Evolutionary conservation across 1,139 yeast species (phyloP).

Genomic region (Magnusiomyces paraingens): DNA sequence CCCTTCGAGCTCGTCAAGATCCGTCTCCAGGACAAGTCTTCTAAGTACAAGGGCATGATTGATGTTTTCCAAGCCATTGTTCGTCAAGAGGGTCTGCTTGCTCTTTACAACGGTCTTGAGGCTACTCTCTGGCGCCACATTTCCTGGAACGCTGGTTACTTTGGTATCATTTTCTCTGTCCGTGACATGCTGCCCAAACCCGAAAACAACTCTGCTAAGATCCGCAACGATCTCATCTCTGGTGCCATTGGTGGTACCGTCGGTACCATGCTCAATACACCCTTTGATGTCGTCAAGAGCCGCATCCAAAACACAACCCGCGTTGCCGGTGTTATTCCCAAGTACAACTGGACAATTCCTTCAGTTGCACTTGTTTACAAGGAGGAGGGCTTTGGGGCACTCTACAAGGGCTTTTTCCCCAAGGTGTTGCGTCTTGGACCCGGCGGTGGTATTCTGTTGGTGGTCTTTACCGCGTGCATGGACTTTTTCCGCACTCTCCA

Average conservation of each 20-base stretch:
- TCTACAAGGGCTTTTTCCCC: slow-evolving; percentile 93
- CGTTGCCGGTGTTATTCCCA: slow-evolving; percentile 54
- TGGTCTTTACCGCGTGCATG: slow-evolving; percentile 91
- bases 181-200: slow-evolving; percentile 76
- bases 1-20: slow-evolving; percentile 87
- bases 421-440: slow-evolving; percentile 97
- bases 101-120: slow-evolving; percentile 91
- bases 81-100: slow-evolving; percentile 67
- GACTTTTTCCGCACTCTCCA: slow-evolving; percentile 78
- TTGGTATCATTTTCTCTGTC: slow-evolving; percentile 88
- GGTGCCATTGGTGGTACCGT: slow-evolving; percentile 96
- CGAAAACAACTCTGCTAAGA: slow-evolving; percentile 59
- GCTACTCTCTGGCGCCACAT: slow-evolving; percentile 97
- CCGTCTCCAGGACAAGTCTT: slow-evolving; percentile 81
- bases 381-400: slow-evolving; percentile 86
- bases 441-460: slow-evolving; percentile 96
- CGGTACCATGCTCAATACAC: slow-evolving; percentile 91
- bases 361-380: slow-evolving; percentile 65
- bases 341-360: slow-evolving; percentile 90
- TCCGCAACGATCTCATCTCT: slow-evolving; percentile 78
- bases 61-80: slow-evolving; percentile 75
- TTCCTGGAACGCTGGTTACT: slow-evolving; percentile 97
- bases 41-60: slow-evolving; percentile 76
- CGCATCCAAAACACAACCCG: slow-evolving; percentile 87
- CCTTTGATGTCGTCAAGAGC: slow-evolving; percentile 96